phyloP scores from a whole-genome alignment of 2,329 filamentous ascomycete genomes.

The Leptographium procerum region DNA sequence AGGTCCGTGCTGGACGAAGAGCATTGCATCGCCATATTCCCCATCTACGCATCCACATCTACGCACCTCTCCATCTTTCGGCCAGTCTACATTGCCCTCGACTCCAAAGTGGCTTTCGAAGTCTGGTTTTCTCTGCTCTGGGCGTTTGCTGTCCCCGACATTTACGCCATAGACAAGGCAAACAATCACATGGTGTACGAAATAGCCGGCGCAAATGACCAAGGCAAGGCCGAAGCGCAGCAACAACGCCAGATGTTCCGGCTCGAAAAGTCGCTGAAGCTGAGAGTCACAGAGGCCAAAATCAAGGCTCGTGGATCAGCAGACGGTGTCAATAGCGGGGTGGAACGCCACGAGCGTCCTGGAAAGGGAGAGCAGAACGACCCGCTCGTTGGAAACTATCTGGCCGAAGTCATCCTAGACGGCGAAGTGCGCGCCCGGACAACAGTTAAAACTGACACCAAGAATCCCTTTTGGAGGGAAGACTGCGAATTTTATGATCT shows the following conservation, averaged over 20 bases:
- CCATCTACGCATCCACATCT: slow-evolving; percentile 71
- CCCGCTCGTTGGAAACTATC: slow-evolving; percentile 53
- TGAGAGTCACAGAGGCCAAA: slow-evolving; percentile 53
- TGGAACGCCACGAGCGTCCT: slow-evolving; percentile 20
- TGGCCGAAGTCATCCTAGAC: slow-evolving; percentile 69
- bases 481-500: slow-evolving; percentile 68
- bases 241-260: slow-evolving; percentile 38
- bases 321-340: slow-evolving; percentile 4
- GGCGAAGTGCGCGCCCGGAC: slow-evolving; percentile 69
- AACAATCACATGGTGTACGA: slow-evolving; percentile 32
- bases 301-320: slow-evolving; percentile 29
- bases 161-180: slow-evolving; percentile 56
- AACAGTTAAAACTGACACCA: slow-evolving; percentile 57
- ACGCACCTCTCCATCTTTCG: slow-evolving; percentile 65
- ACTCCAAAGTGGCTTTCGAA: slow-evolving; percentile 83
- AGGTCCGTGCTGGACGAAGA: slow-evolving; percentile 85
- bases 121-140: slow-evolving; percentile 92
- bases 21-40: slow-evolving; percentile 90
- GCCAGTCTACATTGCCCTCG: slow-evolving; percentile 82
- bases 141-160: slow-evolving; percentile 82
- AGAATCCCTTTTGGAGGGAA: slow-evolving; percentile 72
- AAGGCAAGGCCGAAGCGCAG: slow-evolving; percentile 21
- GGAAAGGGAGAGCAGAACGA: slow-evolving; percentile 22
- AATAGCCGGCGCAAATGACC: slow-evolving; percentile 26
- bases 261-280: slow-evolving; percentile 47